Percentiles rank a stretch among this genome's conserved stretches.
Conservation (phyloP, 2,329 filamentous ascomycete species). For the Diplodia sapinea region DNA sequence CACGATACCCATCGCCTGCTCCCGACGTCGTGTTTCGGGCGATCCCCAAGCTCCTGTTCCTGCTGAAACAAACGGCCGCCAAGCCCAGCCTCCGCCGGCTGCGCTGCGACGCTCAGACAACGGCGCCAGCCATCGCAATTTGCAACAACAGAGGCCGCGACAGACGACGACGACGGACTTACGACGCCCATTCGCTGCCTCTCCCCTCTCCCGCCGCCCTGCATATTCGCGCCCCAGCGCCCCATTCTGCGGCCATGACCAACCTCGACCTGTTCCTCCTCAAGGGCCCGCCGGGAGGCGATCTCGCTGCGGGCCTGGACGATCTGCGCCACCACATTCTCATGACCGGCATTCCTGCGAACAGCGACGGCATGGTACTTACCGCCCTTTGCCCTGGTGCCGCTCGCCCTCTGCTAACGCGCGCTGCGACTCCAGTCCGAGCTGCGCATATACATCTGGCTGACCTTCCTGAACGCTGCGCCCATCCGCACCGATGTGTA, state of each 20-base stretch:
- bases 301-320: slow-evolving; percentile 70
- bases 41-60: slow-evolving; percentile 6
- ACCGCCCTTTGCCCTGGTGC: slow-evolving; percentile 38
- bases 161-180: slow-evolving; percentile 2
- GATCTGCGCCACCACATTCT: slow-evolving; percentile 75
- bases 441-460: slow-evolving; percentile 92
- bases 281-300: slow-evolving; percentile 76
- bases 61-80: slow-evolving; percentile 18
- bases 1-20: background rate
- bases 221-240: slow-evolving; percentile 4
- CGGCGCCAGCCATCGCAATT: slow-evolving; percentile 29
- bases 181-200: slow-evolving; percentile 13
- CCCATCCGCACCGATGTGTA: slow-evolving; percentile 87
- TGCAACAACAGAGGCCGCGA: slow-evolving; percentile 19
- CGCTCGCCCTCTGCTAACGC: slow-evolving; percentile 24
- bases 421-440: slow-evolving; percentile 68
- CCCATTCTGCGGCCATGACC: slow-evolving; percentile 39
- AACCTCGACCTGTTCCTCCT: slow-evolving; percentile 76
- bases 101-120: slow-evolving; percentile 8
- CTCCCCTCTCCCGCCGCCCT: background rate
- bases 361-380: slow-evolving; percentile 82
- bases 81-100: slow-evolving; percentile 12
- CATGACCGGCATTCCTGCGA: slow-evolving; percentile 76
- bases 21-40: background rate
- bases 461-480: slow-evolving; percentile 87